Evolutionary conservation across 2,329 filamentous ascomycete species (phyloP).

Genomic region (Claviceps purpurea): DNA sequence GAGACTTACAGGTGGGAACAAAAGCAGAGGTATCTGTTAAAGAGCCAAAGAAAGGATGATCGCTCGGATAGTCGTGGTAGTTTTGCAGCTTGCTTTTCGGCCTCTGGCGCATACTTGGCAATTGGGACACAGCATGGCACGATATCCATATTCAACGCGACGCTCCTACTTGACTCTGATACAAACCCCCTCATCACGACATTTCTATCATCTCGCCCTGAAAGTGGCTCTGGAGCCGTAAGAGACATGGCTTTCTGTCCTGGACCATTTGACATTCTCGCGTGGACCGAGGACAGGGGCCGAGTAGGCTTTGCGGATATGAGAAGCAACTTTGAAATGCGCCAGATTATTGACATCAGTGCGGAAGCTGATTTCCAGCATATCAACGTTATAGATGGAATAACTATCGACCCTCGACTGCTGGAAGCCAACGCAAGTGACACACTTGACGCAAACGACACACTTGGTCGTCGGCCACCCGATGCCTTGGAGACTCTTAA

Average conservation of each 20-base stretch:
- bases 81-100: conserved; percentile 67
- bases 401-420: conserved; percentile 39
- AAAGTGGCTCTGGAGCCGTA: conserved; percentile 61
- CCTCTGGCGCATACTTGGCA: conserved; percentile 56
- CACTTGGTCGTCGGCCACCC: conserved; percentile 7
- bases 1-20: conserved; percentile 35
- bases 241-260: conserved; percentile 88
- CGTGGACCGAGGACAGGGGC: conserved; percentile 85
- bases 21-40: conserved; percentile 39
- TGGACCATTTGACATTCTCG: conserved; percentile 75
- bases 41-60: conserved; percentile 43
- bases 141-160: conserved; percentile 60
- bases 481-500: conserved; percentile 32
- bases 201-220: conserved; percentile 65
- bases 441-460: background rate
- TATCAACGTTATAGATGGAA: conserved; percentile 41
- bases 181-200: conserved; percentile 55
- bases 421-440: conserved; percentile 29
- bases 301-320: conserved; percentile 62
- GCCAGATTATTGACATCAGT: conserved; percentile 56
- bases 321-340: conserved; percentile 49
- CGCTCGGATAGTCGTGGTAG: conserved; percentile 48
- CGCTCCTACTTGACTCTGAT: conserved; percentile 28
- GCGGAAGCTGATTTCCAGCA: conserved; percentile 43
- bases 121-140: conserved; percentile 70